Evolutionary conservation across 257 asterid genomes (phyloP).

Genomic region (Catharanthus roseus): DNA sequence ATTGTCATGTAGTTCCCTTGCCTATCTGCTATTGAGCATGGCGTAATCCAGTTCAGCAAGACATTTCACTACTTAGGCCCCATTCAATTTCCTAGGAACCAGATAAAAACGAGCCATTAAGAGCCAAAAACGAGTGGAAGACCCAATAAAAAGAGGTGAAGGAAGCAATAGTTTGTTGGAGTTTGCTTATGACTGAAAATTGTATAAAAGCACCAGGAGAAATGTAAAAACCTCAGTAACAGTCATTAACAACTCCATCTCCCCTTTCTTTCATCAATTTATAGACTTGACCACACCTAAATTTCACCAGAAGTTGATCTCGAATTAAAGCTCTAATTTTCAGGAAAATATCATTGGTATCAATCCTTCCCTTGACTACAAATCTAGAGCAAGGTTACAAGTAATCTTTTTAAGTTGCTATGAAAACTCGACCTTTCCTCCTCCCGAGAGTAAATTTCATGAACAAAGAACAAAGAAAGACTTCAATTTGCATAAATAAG

Average conservation of each 20-base stretch:
- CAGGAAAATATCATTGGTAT: neutral
- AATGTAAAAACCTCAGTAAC: neutral
- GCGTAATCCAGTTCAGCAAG: neutral
- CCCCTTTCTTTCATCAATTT: neutral
- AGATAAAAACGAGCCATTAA: neutral
- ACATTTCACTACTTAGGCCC: neutral
- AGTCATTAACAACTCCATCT: neutral
- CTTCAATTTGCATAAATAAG: neutral
- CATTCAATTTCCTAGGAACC: neutral
- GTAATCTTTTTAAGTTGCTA: neutral
- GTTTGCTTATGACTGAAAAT: neutral
- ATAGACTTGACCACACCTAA: neutral
- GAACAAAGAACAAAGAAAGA: neutral
- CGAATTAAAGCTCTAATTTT: neutral
- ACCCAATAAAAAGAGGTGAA: neutral
- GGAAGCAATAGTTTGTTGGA: neutral
- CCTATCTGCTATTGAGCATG: too few species aligned
- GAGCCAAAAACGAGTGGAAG: neutral
- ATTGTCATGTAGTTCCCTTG: too few species aligned
- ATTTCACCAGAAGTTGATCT: constrained; percentile 10
- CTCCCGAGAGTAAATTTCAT: neutral
- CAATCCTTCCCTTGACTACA: neutral
- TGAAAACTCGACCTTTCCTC: neutral
- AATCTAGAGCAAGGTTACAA: neutral
- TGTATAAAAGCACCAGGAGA: neutral